These are phyloP conservation scores for Gaeumannomyces tritici DNA, from an alignment of 2,329 filamentous ascomycete species.

Conservation along the genomic window DNA sequence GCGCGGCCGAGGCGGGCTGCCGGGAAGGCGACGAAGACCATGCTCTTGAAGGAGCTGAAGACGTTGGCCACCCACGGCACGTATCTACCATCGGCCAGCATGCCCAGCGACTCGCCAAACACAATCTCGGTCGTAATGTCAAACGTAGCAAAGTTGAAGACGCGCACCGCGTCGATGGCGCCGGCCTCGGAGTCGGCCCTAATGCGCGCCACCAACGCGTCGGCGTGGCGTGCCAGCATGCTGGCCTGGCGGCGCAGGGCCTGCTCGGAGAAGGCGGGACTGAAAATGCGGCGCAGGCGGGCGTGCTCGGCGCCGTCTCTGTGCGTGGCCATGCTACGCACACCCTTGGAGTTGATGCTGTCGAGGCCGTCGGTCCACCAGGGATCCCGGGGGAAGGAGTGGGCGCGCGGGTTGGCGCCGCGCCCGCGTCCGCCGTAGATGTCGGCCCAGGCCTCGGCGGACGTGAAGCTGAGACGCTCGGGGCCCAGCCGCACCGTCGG, in stretches of 20 bases:
- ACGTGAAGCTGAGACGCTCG: constrained; percentile 28
- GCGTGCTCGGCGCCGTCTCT: constrained; percentile 10
- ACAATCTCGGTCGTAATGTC: constrained; percentile 15
- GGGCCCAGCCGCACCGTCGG: constrained; percentile 30
- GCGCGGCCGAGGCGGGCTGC: not conserved
- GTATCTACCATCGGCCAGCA: constrained; percentile 10
- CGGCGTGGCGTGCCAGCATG: constrained; percentile 9
- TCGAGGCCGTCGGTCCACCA: constrained; percentile 1
- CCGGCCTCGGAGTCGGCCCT: not conserved
- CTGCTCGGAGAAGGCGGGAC: constrained; percentile 15
- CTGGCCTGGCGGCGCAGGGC: constrained; percentile 14
- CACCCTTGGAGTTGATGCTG: constrained; percentile 9
- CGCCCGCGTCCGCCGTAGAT: constrained; percentile 17
- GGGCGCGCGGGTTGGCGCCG: constrained; percentile 4
- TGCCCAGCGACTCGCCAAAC: constrained; percentile 15
- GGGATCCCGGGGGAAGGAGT: not conserved
- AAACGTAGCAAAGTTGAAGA: constrained; percentile 15
- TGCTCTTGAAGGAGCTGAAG: constrained; percentile 3
- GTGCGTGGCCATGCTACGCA: constrained; percentile 6
- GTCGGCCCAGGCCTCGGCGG: constrained; percentile 23
- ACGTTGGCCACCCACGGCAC: constrained; percentile 12
- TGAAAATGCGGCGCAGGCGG: constrained; percentile 1
- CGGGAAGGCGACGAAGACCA: not conserved
- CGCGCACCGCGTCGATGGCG: constrained; percentile 32
- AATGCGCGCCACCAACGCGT: constrained; percentile 1